A percentile compares a stretch with the other conserved stretches of the same genome.
phyloP scores from a whole-genome alignment of 495 filamentous ascomycete genomes.

The Aspergillus bridgeri region DNA sequence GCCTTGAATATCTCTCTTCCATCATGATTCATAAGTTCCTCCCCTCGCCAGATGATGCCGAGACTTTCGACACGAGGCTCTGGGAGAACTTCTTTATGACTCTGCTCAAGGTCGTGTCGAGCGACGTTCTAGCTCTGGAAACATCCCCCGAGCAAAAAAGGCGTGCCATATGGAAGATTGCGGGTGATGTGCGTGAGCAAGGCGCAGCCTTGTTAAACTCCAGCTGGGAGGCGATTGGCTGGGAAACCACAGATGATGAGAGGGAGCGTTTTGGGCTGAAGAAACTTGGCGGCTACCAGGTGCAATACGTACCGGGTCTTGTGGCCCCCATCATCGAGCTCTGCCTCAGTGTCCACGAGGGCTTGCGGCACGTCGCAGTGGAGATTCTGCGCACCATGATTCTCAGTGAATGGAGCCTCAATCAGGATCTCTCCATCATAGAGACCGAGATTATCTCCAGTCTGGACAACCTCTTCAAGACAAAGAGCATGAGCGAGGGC shows the following conservation, averaged over 20 bases:
- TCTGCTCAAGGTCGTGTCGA: constrained; percentile 83
- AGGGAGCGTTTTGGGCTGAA: constrained; percentile 67
- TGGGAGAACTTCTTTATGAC: constrained; percentile 94
- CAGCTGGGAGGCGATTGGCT: constrained; percentile 95
- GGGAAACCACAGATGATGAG: constrained; percentile 84
- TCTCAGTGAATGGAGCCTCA: constrained; percentile 96
- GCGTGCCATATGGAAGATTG: constrained; percentile 96
- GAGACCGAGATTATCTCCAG: constrained; percentile 97
- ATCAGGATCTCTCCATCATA: constrained; percentile 84
- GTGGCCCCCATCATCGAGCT: constrained; percentile 90
- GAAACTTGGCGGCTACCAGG: constrained; percentile 93
- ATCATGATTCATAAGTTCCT: constrained; percentile 75
- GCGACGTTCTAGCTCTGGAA: constrained; percentile 83
- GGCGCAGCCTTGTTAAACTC: constrained; percentile 79
- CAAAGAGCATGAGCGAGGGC: constrained; percentile 80
- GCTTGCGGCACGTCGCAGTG: constrained; percentile 82
- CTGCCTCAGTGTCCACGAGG: constrained; percentile 93
- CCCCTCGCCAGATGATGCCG: constrained; percentile 86
- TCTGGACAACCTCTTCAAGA: constrained; percentile 86
- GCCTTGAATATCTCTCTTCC: constrained; percentile 76
- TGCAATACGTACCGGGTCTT: constrained; percentile 92
- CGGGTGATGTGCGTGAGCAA: constrained; percentile 89
- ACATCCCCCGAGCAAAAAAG: constrained; percentile 97
- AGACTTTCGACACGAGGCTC: constrained; percentile 85
- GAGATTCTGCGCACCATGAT: constrained; percentile 97